Base-by-base conservation (phyloP, 306 rosid species). In the Abrus precatorius region DNA sequence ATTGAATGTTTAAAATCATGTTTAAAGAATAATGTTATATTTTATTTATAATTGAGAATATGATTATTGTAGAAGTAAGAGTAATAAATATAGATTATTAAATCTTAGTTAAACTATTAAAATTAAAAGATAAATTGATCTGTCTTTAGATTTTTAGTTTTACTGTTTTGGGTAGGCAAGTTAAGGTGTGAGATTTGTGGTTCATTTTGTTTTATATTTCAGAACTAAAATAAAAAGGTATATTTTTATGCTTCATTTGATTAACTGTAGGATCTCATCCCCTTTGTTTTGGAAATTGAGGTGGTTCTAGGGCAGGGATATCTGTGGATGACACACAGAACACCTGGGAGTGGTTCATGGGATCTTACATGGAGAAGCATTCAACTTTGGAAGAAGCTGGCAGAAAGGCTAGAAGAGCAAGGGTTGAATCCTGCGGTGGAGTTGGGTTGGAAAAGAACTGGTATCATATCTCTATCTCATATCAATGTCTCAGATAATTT, bases 291-390 rank as follows among this genome's bases (percentile, higher is more conserved):
- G 82, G 70, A 63, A 82, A 80, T 76, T 86, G 84, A 75, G 78
- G n/a, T 50, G 86, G 76, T 88, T 89, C 48, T 74, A 94, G 97
- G 99, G 72, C 99, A 95, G 88, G 97, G 99, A 48, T 89, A 95
- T 84, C 63, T 95, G 36, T 92, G 99, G 99, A 95, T 91, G 99
- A 75, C 73, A 55, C 85, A 81, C 87, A 87, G 85, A 80, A 84
- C 97, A 28, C 97, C 97, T 29, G 95, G 88, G 13, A 84, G 86
- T 81, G 92, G 73, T 13, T 72, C 33, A 9, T 95, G 99, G 97
- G 97, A 91, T 36, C 84, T 95, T 75, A 65, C 88, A 0, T 59
- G 85, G 85, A 92, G 97, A 89, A 95, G 99, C 80, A 90, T 77
- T 48, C 82, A 72, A 55, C 88, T 95, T 34, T 95, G 99, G 99